Base-by-base conservation (phyloP, 768 basidiomycete species). In the Suillus americanus region DNA sequence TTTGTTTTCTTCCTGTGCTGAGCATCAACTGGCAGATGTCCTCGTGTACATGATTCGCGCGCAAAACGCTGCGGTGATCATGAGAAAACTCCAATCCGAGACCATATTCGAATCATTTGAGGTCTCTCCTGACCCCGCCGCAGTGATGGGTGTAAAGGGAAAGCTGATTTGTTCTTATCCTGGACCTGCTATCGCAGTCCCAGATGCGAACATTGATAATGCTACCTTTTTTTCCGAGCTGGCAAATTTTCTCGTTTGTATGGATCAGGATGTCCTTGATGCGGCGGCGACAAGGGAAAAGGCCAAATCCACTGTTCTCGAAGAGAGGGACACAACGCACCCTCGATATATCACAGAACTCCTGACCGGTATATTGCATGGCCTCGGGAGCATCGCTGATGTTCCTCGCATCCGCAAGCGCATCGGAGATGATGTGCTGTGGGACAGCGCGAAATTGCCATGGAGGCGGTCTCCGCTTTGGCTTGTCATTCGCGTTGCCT, bases 401-500 rank as follows among this genome's bases (percentile, higher is more conserved):
- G 65, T 75, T 5, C 33, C 37, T 45, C 69, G 74, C 9, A 76
- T 81, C 23, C 66, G 62, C 14, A 86, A 86, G 68, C 80, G 81
- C 9, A 73, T 84, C 0, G 75, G 74, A 7, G 84, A 86, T 60
- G 81, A 86, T 28, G 79, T 84, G 3, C 72, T 82, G 2, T 82
- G 82, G 80, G 46, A 74, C 5, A 63, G 73, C 25, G 72, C 79
- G 2, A 60, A 66, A 37, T 71, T 76, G 12, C 61, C 85, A 75
- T 86, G 85, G 85, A 73, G 86, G 33, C 76, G 85, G 28, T 82
- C 83, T 8, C 72, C 82, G 1, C 72, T 83, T 10, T 86, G 85
- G 84, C 78, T 85, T 6, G 68, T 83, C 12, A 70, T 84, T 40
- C 80, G 84, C 12, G 80, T 86, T 5, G 75, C 76, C 1, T 66